A percentile compares a stretch with the other conserved stretches of the same genome.
Conservation (phyloP, 495 filamentous ascomycete species). For the Trichoderma erinaceum region DNA sequence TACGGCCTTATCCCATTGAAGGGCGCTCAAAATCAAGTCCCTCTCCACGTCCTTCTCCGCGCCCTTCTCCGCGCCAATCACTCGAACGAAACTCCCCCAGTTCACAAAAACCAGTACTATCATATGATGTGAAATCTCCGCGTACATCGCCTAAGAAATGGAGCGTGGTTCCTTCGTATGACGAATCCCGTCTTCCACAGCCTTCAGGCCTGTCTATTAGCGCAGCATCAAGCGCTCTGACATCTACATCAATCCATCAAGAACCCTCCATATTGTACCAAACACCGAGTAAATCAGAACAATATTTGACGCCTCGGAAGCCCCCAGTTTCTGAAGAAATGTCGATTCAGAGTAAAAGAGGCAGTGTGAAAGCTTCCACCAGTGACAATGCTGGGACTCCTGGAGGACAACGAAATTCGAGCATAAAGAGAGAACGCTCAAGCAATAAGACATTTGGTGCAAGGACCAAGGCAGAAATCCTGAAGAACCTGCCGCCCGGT, state of each 20-base stretch:
- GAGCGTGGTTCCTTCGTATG: constrained; percentile 12
- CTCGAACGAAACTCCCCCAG: neutral
- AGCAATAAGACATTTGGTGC: constrained; percentile 18
- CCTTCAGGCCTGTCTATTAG: constrained; percentile 38
- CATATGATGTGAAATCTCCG: neutral
- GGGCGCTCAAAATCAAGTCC: constrained; percentile 8
- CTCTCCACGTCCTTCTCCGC: neutral
- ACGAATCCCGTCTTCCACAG: constrained; percentile 19
- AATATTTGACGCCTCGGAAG: constrained; percentile 17
- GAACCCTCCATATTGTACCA: neutral
- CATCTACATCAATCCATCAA: constrained; percentile 21
- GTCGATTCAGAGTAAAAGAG: constrained; percentile 17
- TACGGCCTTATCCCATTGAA: constrained; percentile 12
- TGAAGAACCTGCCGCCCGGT: constrained; percentile 71
- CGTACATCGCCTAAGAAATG: neutral
- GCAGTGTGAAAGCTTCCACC: constrained; percentile 4
- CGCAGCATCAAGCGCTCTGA: constrained; percentile 43
- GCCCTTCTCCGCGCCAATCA: neutral
- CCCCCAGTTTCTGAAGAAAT: constrained; percentile 18
- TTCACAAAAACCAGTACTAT: neutral
- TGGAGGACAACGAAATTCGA: neutral
- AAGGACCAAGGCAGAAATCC: constrained; percentile 44
- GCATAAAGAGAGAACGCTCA: neutral
- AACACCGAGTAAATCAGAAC: constrained; percentile 12
- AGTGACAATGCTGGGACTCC: neutral